Evolutionary conservation across 805 yeast genomes (phyloP).

Genomic region (Schwanniomyces sp.): DNA sequence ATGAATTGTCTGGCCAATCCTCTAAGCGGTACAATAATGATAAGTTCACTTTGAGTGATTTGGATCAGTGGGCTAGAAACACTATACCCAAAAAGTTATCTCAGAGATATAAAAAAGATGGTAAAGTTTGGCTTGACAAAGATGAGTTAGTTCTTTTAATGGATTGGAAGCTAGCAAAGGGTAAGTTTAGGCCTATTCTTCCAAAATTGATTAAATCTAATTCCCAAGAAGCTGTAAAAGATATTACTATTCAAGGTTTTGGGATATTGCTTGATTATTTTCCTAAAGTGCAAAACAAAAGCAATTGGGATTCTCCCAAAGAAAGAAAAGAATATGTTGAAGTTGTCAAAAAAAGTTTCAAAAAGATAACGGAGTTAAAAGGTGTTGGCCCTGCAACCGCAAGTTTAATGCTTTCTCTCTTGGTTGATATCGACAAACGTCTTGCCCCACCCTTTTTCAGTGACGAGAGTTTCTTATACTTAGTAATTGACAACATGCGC

Average conservation of each 20-base stretch:
- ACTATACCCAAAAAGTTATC: slow-evolving; percentile 27
- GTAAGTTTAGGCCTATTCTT: slow-evolving; percentile 46
- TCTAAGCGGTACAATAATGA: slow-evolving; percentile 23
- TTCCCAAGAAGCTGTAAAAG: slow-evolving; percentile 21
- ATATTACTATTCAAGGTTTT: slow-evolving; percentile 28
- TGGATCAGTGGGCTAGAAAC: slow-evolving; percentile 37
- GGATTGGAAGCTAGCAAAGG: slow-evolving; percentile 51
- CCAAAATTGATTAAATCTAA: slow-evolving; percentile 43
- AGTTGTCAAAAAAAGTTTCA: slow-evolving; percentile 23
- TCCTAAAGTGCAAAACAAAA: not conserved
- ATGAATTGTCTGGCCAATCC: slow-evolving; percentile 25
- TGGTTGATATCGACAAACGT: slow-evolving; percentile 12
- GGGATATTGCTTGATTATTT: slow-evolving; percentile 10
- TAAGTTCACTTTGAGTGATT: slow-evolving; percentile 26
- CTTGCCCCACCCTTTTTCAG: slow-evolving; percentile 48
- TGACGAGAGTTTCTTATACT: slow-evolving; percentile 45
- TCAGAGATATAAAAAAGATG: slow-evolving; percentile 17
- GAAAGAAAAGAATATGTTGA: slow-evolving; percentile 14
- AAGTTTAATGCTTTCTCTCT: slow-evolving; percentile 40
- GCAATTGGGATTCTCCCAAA: slow-evolving; percentile 3
- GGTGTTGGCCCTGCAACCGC: slow-evolving; percentile 57
- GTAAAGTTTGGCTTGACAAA: slow-evolving; percentile 30
- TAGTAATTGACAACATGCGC: slow-evolving; percentile 22
- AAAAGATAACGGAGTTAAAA: slow-evolving; percentile 31
- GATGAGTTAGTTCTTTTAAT: slow-evolving; percentile 40